Conservation (phyloP, 495 filamentous ascomycete species). For the Penicillium simplicissimum region DNA sequence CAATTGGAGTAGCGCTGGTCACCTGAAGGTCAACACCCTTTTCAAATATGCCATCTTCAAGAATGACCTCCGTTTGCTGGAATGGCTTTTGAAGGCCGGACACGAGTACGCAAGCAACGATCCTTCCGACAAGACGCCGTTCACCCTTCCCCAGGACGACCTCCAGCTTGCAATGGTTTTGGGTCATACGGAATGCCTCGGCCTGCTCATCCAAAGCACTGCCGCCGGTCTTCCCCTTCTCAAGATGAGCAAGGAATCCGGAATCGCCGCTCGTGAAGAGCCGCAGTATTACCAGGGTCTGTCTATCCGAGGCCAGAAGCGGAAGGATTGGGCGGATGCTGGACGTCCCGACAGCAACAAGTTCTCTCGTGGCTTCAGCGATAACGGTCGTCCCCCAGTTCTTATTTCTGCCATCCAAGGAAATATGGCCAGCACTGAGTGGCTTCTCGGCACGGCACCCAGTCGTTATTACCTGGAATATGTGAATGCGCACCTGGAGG, state of each 20-base stretch:
- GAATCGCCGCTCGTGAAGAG: conserved; percentile 55
- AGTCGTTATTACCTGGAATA: conserved; percentile 63
- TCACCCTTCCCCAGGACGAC: conserved; percentile 14
- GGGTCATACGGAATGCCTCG: conserved; percentile 46
- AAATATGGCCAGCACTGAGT: conserved; percentile 62
- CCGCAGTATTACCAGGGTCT: conserved; percentile 70
- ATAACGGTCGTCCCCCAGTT: conserved; percentile 50
- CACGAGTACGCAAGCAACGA: conserved; percentile 27
- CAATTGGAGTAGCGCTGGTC: background rate
- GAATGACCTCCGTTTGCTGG: conserved; percentile 42
- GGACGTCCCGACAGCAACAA: conserved; percentile 38
- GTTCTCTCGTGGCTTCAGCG: background rate
- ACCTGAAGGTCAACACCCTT: conserved; percentile 10
- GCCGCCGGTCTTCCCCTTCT: conserved; percentile 67
- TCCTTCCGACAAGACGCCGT: conserved; percentile 24
- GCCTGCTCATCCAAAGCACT: conserved; percentile 50
- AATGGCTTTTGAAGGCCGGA: conserved; percentile 46
- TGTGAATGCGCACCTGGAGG: conserved; percentile 53
- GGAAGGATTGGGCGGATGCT: conserved; percentile 60
- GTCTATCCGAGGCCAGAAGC: conserved; percentile 71
- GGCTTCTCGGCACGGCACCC: conserved; percentile 68
- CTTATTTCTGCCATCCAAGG: conserved; percentile 57
- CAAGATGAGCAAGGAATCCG: conserved; percentile 59
- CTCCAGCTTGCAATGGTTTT: conserved; percentile 46
- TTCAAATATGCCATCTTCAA: conserved; percentile 40